These are phyloP conservation scores for Gymnopilus junonius DNA, from an alignment of 768 basidiomycete species.

Conservation along the genomic window DNA sequence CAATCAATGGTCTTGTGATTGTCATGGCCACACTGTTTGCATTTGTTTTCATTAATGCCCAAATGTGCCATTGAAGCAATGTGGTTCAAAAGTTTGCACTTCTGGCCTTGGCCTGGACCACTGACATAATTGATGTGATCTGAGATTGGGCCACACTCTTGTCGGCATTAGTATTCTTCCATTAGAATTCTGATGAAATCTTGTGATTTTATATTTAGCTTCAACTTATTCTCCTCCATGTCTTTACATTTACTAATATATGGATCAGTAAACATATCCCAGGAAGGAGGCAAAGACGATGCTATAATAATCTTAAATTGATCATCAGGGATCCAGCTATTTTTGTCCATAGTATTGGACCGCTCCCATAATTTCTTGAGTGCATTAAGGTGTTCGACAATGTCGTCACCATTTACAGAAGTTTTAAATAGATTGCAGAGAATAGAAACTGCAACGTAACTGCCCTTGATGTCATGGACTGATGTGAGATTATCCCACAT, in stretches of 20 bases:
- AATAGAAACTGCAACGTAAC: conserved; percentile 19
- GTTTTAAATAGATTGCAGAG: too few relatives aligned
- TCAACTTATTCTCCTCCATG: too few relatives aligned
- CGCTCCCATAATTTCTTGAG: conserved; percentile 26
- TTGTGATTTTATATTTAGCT: conserved; percentile 4
- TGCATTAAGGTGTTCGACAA: conserved; percentile 18
- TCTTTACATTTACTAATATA: conserved; percentile 14
- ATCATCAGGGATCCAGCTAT: too few relatives aligned
- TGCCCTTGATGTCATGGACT: conserved; percentile 22
- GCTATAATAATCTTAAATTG: conserved; percentile 29
- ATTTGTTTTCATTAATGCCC: too few relatives aligned
- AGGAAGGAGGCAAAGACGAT: conserved; percentile 27
- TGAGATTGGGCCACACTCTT: too few relatives aligned
- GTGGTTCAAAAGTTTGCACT: too few relatives aligned
- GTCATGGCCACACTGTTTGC: too few relatives aligned
- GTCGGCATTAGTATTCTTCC: not conserved
- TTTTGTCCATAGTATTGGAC: too few relatives aligned
- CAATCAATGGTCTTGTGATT: too few relatives aligned
- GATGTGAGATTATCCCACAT: conserved; percentile 25
- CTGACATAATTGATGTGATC: too few relatives aligned
- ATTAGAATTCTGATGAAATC: not conserved
- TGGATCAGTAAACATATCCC: conserved; percentile 25
- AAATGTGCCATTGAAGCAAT: too few relatives aligned
- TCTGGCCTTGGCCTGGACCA: too few relatives aligned
- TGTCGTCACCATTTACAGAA: conserved; percentile 7